These are phyloP conservation scores for Arachis monticola DNA, from an alignment of 331 rosid species.

Conservation along the genomic window DNA sequence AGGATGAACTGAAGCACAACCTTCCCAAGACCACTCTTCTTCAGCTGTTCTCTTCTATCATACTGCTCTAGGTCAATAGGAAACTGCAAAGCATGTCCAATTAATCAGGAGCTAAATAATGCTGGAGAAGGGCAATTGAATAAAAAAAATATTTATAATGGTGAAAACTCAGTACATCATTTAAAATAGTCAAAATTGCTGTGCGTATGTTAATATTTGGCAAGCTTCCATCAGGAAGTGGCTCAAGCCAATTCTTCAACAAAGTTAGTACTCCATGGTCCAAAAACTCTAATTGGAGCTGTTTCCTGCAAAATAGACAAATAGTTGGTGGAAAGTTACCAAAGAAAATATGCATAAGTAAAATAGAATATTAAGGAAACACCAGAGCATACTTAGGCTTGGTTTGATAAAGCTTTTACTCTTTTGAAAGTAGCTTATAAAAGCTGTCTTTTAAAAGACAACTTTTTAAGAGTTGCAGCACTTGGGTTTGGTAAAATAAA, in stretches of 20 bases:
- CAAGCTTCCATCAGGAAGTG: constrained; percentile 97
- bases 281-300: constrained; percentile 86
- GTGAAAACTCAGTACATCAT: constrained; percentile 61
- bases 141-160: constrained; percentile 25
- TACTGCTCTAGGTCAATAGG: constrained; percentile 90
- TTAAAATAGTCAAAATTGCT: constrained; percentile 82
- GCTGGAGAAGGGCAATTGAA: constrained; percentile 11
- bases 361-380: neutral
- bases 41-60: constrained; percentile 95
- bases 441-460: too few species aligned
- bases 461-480: too few species aligned
- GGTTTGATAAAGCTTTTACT: too few species aligned
- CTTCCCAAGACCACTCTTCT: constrained; percentile 96
- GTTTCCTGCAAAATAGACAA: constrained; percentile 65
- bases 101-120: constrained; percentile 34
- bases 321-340: constrained; percentile 1
- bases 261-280: constrained; percentile 90
- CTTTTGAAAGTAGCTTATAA: too few species aligned
- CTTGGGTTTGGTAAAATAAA: too few species aligned
- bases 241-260: constrained; percentile 95
- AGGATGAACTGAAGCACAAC: constrained; percentile 41
- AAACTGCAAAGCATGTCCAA: constrained; percentile 61
- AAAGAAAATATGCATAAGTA: neutral
- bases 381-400: neutral
- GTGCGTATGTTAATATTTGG: constrained; percentile 89